Base-by-base conservation (phyloP, 164 flowering plant genomes). In the Stephania yunnanensis region DNA sequence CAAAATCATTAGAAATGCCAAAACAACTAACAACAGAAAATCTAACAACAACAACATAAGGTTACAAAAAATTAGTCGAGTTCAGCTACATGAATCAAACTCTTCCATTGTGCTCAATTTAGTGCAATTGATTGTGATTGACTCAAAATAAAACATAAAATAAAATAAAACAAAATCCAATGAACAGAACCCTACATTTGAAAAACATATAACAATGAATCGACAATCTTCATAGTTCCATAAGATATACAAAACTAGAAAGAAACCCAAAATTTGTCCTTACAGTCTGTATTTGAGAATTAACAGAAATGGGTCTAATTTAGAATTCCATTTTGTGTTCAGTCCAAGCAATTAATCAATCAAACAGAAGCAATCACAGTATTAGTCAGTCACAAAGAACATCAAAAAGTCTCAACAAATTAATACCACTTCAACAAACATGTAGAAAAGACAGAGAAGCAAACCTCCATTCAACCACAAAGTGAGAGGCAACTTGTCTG, bases 391-490 rank as follows among this genome's bases (percentile, higher is more conserved):
- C 10, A 9, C 15, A 50, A 1, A 50, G 15, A 13, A 50, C 15
- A 9, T 50, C 55, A 50, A 50, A 9, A 9, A 9, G 10, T 19
- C 64, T 58, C 64, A 58, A 58, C 1, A 8, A 2, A 8, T 12
- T 11, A 68, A 9, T 19, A 46, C 22, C 70, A 68, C 17, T 68
- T 11, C 36, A 36, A 68, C 17, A 58, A 15, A 58, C 63, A 44
- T 5, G 20, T 19, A 70, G 72, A 46, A 10, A 45, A 45, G 12
- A 6, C 10, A 68, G 10, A 8, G 66, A 65, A 19, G 4, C 7
- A 58, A 71, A 95, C 98, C 99, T 90, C 99, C 99, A 87, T 95
- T 93, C 84, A 95, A 90, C 99, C 98, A 95, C 64, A 95, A 91
- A 74, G 95, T 81, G 36, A 95, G 90, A 64, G 97, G 92, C 77